Evolutionary conservation across 75 land plant genomes (phyloP), one percentile per base, ranked within the genome.

Genomic region (Sequoiadendron giganteum): DNA sequence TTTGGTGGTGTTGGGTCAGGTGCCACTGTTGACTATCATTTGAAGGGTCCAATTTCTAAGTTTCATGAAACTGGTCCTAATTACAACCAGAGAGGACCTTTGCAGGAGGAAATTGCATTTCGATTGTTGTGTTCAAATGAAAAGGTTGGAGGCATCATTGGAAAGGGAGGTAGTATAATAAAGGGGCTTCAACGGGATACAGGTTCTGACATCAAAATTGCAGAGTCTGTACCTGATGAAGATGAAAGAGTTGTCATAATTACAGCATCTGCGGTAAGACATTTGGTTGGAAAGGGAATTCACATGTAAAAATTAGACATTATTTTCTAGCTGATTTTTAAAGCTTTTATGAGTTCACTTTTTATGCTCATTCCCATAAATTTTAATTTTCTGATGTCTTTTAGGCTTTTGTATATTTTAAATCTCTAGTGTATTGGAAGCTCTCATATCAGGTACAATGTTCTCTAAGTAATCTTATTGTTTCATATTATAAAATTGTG

Each of bases 71-170:
- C 82, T 45, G 81, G 78, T 52, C 85, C 83, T 40, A 7, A 48
- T 11, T 89, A 55, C 40, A 89, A 88, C 9, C 88, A 86, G 36
- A 84, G 87, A 86, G 91, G 80, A 30, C 55, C 85, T 83, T 21
- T 86, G 52, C 90, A 89, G 45, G 96, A 93, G 73, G 86, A 91
- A 15, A 52, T 97, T 25, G 88, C 88, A 28, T 93, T 93, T 86
- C 91, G 97, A 32, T 86, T 97, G 45, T 91, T 97, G 86, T 97
- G 98, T 85, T 85, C 87, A 42, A 90, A 89, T 85, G 96, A 94
- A 2, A 92, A 93, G 89, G 89, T 95, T 54, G 98, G 98, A 72
- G 91, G 93, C 79, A 85, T 95, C n/a, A 97, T 97, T 78, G 98
- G 98, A 87, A 97, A 95, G 87, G 97, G 94, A 40, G 98, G 98